Percentiles rank a stretch among this genome's conserved stretches.
phyloP scores from a whole-genome alignment of 2,329 filamentous ascomycete genomes.

The Ceratocystis destructans region DNA sequence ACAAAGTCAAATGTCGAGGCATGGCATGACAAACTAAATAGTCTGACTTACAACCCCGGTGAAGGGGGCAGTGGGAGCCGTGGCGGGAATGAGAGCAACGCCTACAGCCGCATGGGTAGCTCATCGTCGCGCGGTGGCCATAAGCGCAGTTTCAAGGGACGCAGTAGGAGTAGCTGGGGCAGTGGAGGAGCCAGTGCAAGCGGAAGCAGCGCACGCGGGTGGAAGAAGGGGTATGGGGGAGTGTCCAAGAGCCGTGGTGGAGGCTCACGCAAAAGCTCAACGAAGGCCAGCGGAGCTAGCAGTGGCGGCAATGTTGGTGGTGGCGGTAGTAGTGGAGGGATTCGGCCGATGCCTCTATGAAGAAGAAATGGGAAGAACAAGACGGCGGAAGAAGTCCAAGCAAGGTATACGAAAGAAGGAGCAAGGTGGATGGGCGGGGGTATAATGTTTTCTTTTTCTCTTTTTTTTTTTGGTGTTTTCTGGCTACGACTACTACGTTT shows the following conservation, averaged over 20 bases:
- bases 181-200: constrained; percentile 6
- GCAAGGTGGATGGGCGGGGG: too few relatives aligned
- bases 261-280: not conserved
- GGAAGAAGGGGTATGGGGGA: not conserved
- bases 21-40: constrained; percentile 13
- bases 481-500: too few relatives aligned
- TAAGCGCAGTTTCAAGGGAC: not conserved
- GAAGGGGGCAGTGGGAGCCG: not conserved
- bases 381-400: too few relatives aligned
- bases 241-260: not conserved
- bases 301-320: not conserved
- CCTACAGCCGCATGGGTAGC: not conserved
- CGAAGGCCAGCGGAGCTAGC: constrained; percentile 19
- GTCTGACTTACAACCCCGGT: not conserved
- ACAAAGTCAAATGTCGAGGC: constrained; percentile 1
- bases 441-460: too few relatives aligned
- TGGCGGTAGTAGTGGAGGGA: constrained; percentile 11
- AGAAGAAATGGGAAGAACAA: not conserved
- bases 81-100: not conserved
- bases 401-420: too few relatives aligned
- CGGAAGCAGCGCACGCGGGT: not conserved
- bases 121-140: not conserved
- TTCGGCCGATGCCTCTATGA: constrained; percentile 18
- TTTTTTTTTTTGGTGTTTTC: too few relatives aligned
- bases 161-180: not conserved